phyloP scores from a whole-genome alignment of 345 rosid species.

The Cochlearia excelsa region DNA sequence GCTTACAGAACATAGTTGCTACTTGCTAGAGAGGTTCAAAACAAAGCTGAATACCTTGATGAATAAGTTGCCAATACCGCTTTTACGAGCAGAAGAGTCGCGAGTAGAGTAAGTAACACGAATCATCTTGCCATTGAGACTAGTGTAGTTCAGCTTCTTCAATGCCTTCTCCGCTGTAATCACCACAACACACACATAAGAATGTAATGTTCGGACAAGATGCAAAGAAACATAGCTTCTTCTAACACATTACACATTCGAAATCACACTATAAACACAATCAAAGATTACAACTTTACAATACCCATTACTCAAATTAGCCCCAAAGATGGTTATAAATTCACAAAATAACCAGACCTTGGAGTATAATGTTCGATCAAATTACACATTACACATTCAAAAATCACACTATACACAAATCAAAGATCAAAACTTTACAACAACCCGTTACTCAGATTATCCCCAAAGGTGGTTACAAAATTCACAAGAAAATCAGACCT shows the following conservation, averaged over 20 bases:
- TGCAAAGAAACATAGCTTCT: neutral
- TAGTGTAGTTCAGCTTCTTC: conserved; percentile 65
- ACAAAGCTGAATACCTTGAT: conserved; percentile 45
- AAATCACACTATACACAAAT: neutral
- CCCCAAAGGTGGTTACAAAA: neutral
- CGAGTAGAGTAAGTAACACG: conserved; percentile 82
- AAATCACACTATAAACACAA: neutral
- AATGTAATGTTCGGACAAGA: neutral
- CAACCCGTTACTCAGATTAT: conserved; percentile 19
- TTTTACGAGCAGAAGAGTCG: conserved; percentile 67
- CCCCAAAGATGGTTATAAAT: neutral
- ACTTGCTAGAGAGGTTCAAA: neutral
- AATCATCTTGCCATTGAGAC: conserved; percentile 69
- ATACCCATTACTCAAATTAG: conserved; percentile 22
- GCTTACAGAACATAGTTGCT: neutral
- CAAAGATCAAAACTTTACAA: conserved; percentile 2
- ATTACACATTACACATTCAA: neutral
- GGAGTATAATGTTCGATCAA: too few relatives aligned
- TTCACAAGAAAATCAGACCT: neutral
- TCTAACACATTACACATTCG: neutral
- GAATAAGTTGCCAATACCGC: conserved; percentile 74
- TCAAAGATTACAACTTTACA: conserved; percentile 1
- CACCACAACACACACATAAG: neutral
- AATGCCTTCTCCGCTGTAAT: conserved; percentile 76
- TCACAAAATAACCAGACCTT: neutral